Base-by-base conservation (phyloP, 2,329 filamentous ascomycete genomes). In the Rachicladosporium sp. region DNA sequence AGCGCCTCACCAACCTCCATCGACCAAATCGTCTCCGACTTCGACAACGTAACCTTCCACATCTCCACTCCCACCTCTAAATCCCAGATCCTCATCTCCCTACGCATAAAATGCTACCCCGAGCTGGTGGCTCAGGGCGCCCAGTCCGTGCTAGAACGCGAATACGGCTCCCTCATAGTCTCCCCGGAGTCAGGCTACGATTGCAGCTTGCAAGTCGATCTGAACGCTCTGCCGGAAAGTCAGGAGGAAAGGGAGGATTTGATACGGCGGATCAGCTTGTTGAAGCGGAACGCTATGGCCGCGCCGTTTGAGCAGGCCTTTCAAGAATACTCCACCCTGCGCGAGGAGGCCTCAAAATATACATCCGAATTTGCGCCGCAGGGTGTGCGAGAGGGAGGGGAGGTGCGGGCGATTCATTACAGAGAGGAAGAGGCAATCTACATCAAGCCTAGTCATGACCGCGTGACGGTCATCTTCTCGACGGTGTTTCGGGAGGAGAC, bases 221-320 rank as follows among this genome's bases (percentile, higher is more conserved):
- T 98, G 35, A 88, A 95, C 54, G 78, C 79, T 43, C 70, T 98
- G 21, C 91, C 93, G 1, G 76, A 74, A 32, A 80, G 83, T 35
- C 81, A 88, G 65, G 89, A 95, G 62, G 83, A 78, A 48, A 79
- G 80, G 50, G 86, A 94, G 55, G 88, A 87, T 46, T 69, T 99
- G 45, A 78, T 95, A 52, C 78, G 77, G 63, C 82, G 88, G 57
- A 80, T 96, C 55, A 84, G 88, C 44, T 71, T 98, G 49, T 67
- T 99, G 54, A 98, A 96, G 73, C 87, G 93, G 56, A 96, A 99
- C 62, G 87, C 85, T 51, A 96, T 98, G 91, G 93, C 91, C 45
- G 89, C 91, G 36, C 91, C 93, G 1, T 98, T 98, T 63, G 91
- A 98, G 68, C 82, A 88, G 58, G 91, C 93, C 13, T 98, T 96